A percentile compares a stretch with the other conserved stretches of the same genome.
phyloP scores from a whole-genome alignment of 257 asterid species.

The Eustoma russellianum region DNA sequence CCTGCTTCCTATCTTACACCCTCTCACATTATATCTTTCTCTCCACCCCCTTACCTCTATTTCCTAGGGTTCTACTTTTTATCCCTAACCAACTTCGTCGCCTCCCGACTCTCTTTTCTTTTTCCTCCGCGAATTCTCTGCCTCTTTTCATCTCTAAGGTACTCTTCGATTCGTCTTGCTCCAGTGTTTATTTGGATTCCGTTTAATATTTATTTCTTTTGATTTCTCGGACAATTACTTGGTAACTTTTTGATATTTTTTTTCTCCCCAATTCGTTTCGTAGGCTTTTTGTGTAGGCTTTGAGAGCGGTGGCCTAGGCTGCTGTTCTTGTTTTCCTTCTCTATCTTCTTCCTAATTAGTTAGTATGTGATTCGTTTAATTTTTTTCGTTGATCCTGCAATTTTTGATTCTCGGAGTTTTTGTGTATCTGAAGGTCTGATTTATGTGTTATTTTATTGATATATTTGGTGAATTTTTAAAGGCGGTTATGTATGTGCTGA shows the following conservation, averaged over 20 bases:
- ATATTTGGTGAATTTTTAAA: constrained; percentile 3
- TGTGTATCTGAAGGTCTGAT: constrained; percentile 1
- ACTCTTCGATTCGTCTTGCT: constrained; percentile 10
- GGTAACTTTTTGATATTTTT: neutral
- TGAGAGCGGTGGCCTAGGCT: no score
- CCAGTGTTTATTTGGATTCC: neutral
- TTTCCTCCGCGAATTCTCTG: neutral
- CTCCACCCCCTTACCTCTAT: constrained; percentile 5
- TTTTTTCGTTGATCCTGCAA: neutral
- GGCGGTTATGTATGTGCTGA: constrained; percentile 28
- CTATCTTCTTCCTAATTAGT: constrained; percentile 6
- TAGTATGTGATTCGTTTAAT: neutral
- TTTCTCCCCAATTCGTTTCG: neutral
- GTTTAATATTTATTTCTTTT: neutral
- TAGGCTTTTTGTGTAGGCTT: neutral
- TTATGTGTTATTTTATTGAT: constrained; percentile 7
- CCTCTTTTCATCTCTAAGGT: constrained; percentile 8
- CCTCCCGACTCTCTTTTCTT: neutral
- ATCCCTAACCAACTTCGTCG: neutral
- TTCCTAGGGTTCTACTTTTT: constrained; percentile 21
- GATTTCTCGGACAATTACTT: neutral
- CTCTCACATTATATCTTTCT: constrained; percentile 12
- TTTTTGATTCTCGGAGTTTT: neutral
- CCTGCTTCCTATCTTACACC: constrained; percentile 7
- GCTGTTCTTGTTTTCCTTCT: constrained; percentile 2